phyloP scores from a whole-genome alignment of 352 stramenopile genomes.

The Phytopythium montanum region DNA sequence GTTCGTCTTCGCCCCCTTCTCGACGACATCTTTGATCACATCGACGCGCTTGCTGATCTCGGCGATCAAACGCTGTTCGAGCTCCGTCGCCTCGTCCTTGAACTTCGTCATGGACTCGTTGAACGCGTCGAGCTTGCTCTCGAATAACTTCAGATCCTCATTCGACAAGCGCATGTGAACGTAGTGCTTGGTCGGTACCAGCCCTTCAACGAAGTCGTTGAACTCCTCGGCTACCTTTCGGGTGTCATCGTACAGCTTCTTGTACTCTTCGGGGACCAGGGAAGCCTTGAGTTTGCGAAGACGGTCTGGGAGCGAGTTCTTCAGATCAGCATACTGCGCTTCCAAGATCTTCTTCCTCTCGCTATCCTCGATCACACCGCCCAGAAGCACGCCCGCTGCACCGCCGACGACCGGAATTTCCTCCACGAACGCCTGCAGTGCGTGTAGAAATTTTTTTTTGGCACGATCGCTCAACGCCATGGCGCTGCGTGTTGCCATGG shows the following conservation, averaged over 20 bases:
- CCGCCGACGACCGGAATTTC: not conserved
- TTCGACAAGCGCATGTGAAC: not conserved
- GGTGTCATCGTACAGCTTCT: not conserved
- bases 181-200: no score
- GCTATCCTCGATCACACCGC: not conserved
- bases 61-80: no score
- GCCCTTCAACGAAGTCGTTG: no score
- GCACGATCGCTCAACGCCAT: no score
- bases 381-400: not conserved
- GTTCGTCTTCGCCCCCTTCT: not conserved
- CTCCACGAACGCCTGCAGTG: not conserved
- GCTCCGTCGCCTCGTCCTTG: no score
- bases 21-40: not conserved
- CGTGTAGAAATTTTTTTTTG: not conserved
- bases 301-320: no score
- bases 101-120: no score
- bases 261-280: no score
- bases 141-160: no score
- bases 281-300: no score
- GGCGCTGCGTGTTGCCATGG: not conserved
- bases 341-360: not conserved
- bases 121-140: no score
- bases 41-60: no score
- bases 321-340: conserved; percentile 4
- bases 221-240: not conserved